Conservation (phyloP, 2,329 filamentous ascomycete genomes). For the Exophiala viscosa region DNA sequence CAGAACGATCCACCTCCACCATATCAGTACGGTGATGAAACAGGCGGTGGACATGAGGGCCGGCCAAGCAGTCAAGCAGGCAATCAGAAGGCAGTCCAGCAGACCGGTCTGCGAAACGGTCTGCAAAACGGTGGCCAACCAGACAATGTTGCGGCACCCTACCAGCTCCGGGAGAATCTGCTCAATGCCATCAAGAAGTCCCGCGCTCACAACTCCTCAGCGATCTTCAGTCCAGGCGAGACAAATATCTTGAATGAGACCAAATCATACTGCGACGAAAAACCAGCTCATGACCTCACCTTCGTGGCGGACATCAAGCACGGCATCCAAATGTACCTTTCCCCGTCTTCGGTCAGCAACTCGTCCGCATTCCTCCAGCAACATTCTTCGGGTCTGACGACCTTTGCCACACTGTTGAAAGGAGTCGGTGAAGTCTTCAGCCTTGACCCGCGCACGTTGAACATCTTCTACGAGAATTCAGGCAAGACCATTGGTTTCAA, state of each 20-base stretch:
- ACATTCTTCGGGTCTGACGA: slow-evolving; percentile 61
- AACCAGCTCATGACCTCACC: slow-evolving; percentile 67
- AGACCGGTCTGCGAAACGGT: slow-evolving; percentile 23
- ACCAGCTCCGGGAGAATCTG: slow-evolving; percentile 50
- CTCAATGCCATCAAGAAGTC: slow-evolving; percentile 75
- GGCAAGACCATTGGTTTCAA: slow-evolving; percentile 93
- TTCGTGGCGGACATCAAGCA: slow-evolving; percentile 67
- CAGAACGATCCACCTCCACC: slow-evolving; percentile 38
- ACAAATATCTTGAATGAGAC: slow-evolving; percentile 75
- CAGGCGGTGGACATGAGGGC: too few species aligned
- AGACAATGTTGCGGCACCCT: slow-evolving; percentile 39
- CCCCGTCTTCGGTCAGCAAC: slow-evolving; percentile 48
- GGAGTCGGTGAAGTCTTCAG: slow-evolving; percentile 71
- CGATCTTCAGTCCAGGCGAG: slow-evolving; percentile 68
- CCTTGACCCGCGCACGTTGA: slow-evolving; percentile 64
- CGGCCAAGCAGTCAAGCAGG: too few species aligned
- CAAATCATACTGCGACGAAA: slow-evolving; percentile 79
- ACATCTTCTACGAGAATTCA: slow-evolving; percentile 79
- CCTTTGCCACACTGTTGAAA: slow-evolving; percentile 65
- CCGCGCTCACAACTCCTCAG: slow-evolving; percentile 68
- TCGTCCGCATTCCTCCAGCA: slow-evolving; percentile 55
- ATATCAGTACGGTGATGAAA: slow-evolving; percentile 32
- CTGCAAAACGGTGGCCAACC: slow-evolving; percentile 25
- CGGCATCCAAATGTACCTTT: slow-evolving; percentile 70
- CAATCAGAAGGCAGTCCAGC: too few species aligned